phyloP scores from a whole-genome alignment of 495 filamentous ascomycete species.

The Trichoderma erinaceum region DNA sequence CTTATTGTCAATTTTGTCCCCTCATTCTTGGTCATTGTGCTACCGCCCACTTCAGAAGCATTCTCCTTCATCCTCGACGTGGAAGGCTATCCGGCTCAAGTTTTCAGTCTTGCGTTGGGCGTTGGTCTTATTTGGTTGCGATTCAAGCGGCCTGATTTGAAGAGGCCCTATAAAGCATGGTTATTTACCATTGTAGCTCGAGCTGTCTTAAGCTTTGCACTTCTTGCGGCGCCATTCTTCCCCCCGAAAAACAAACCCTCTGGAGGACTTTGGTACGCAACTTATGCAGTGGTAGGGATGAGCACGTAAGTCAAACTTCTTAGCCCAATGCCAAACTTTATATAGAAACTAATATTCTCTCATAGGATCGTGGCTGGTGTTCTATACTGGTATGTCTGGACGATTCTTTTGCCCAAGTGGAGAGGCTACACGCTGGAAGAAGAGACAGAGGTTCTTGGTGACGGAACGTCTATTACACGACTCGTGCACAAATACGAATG shows the following conservation, averaged over 20 bases:
- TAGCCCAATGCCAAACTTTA: constrained; percentile 21
- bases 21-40: constrained; percentile 56
- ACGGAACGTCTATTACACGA: constrained; percentile 55
- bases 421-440: constrained; percentile 55
- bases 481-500: constrained; percentile 35
- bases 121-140: constrained; percentile 59
- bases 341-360: constrained; percentile 17
- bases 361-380: constrained; percentile 52
- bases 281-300: constrained; percentile 66
- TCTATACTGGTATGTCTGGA: constrained; percentile 67
- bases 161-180: constrained; percentile 67
- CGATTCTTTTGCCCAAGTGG: constrained; percentile 50
- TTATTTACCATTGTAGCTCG: constrained; percentile 44
- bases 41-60: constrained; percentile 58
- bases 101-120: constrained; percentile 53
- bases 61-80: constrained; percentile 72
- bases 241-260: constrained; percentile 45
- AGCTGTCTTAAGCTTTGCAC: constrained; percentile 38
- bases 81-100: constrained; percentile 61
- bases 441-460: constrained; percentile 48
- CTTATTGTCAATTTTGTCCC: constrained; percentile 64
- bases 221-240: constrained; percentile 52
- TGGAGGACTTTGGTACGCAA: constrained; percentile 61
- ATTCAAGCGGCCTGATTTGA: constrained; percentile 51
- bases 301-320: constrained; percentile 52